Base-by-base conservation (phyloP, 2,329 filamentous ascomycete species). In the Cordyceps cateniannulata region DNA sequence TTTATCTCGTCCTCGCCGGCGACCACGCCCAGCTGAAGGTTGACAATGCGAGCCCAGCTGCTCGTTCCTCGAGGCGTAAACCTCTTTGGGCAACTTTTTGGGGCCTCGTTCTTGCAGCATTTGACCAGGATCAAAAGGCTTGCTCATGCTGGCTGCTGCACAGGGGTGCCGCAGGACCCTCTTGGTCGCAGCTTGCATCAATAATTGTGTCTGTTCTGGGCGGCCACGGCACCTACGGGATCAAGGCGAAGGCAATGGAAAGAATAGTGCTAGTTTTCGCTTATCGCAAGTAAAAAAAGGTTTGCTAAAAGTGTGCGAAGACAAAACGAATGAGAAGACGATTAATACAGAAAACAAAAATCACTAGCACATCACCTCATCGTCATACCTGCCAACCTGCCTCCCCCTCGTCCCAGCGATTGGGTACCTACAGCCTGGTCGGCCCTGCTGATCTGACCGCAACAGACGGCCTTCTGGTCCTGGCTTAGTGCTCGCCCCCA, bases 1-100 rank as follows among this genome's bases (percentile, higher is more conserved):
- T 32, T 32, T 35, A 12, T 12, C 6, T 35, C 32, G 8, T 35
- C 32, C 32, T 12, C 32, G 32, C 32, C 10, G 8, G 32, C 32
- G 10, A 12, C 32, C 32, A 35, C 32, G 9, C 32, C 32, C 32
- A 35, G 32, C 32, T 35, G 32, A 42, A 42, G 14, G 16, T 42
- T 1, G 32, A 14, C 6, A 42, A n/a, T 2, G 38, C 38, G 18
- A 12, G 38, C 38, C 38, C 32, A 35, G 32, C 32, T 35, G 32
- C 5, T 35, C 10, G 32, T 35, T 42, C n/a, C 38, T 42, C 32
- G 18, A 32, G 5, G 25, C 24, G 10, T 24, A 7, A 29, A 55
- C 38, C 44, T 57, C 20, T 57, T 57, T 35, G 54, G 54, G 54
- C 42, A 57, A 48, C 14, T 57, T 47, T 48, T 57, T 24, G n/a